Evolutionary conservation across 2,329 filamentous ascomycete species (phyloP).

Genomic region (Fusarium continuum): DNA sequence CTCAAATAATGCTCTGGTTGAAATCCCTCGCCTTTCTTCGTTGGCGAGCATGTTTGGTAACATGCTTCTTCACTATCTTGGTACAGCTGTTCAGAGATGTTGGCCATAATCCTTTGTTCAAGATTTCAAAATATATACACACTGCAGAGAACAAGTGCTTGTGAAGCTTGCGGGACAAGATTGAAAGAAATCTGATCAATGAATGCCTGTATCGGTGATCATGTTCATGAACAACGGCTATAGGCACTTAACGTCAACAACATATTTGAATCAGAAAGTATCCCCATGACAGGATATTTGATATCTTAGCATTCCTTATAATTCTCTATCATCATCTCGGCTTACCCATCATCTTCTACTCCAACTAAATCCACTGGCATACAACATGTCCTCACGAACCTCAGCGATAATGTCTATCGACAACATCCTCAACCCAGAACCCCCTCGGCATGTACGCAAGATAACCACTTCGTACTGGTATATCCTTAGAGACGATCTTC

Average conservation of each 20-base stretch:
- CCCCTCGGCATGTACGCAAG: fast-evolving
- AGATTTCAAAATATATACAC: neutral
- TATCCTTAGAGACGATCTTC: slow-evolving; percentile 12
- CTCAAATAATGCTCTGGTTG: neutral
- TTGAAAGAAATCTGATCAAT: neutral
- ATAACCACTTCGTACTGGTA: slow-evolving; percentile 9
- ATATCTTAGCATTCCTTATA: no score
- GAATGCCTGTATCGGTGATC: neutral
- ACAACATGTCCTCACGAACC: neutral
- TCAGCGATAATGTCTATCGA: neutral
- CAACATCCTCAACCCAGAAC: slow-evolving; percentile 1
- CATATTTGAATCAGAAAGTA: neutral
- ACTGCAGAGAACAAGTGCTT: neutral
- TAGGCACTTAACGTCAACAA: neutral
- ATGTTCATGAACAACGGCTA: neutral
- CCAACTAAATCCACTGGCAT: neutral
- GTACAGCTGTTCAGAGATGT: neutral
- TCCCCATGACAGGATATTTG: neutral
- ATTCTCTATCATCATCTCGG: neutral
- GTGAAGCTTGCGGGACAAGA: neutral
- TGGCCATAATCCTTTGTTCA: neutral
- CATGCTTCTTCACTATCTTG: neutral
- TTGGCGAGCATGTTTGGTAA: neutral
- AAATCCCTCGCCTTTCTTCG: neutral
- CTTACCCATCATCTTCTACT: neutral